phyloP scores from a whole-genome alignment of 495 filamentous ascomycete species.

The Podospora comata region DNA sequence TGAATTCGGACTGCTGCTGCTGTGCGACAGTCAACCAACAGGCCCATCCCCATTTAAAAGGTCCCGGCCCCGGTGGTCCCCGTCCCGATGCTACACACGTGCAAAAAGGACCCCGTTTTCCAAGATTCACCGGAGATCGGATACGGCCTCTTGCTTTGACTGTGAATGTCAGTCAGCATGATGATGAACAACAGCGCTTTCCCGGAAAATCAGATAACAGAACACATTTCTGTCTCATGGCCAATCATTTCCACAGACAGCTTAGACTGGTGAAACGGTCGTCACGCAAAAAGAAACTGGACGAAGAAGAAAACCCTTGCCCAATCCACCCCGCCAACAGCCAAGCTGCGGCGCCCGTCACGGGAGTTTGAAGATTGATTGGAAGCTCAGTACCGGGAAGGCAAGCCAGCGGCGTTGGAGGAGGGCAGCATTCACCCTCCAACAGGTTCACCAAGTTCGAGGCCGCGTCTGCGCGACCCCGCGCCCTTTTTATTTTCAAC shows the following conservation, averaged over 20 bases:
- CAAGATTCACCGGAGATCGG: conserved; percentile 1
- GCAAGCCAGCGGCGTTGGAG: background rate
- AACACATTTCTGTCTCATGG: background rate
- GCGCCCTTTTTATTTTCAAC: background rate
- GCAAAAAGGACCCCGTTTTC: conserved; percentile 6
- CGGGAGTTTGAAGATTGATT: background rate
- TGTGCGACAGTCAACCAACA: background rate
- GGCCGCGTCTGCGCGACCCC: background rate
- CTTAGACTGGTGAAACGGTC: conserved; percentile 1
- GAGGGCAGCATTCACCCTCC: conserved; percentile 5
- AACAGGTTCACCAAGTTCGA: background rate
- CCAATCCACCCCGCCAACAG: conserved; percentile 1
- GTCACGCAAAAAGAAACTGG: conserved; percentile 6
- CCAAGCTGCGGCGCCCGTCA: background rate
- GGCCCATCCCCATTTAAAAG: background rate
- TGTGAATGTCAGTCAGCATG: background rate
- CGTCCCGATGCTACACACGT: conserved; percentile 6
- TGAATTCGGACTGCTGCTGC: background rate
- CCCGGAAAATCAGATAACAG: conserved; percentile 5
- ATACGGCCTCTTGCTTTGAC: background rate
- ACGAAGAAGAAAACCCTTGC: conserved; percentile 2
- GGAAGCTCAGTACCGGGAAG: background rate
- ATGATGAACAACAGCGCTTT: background rate
- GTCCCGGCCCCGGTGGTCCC: background rate
- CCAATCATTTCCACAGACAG: background rate